These are phyloP conservation scores for Trichodelitschia bisporula DNA, from an alignment of 495 filamentous ascomycete genomes.

Conservation along the genomic window DNA sequence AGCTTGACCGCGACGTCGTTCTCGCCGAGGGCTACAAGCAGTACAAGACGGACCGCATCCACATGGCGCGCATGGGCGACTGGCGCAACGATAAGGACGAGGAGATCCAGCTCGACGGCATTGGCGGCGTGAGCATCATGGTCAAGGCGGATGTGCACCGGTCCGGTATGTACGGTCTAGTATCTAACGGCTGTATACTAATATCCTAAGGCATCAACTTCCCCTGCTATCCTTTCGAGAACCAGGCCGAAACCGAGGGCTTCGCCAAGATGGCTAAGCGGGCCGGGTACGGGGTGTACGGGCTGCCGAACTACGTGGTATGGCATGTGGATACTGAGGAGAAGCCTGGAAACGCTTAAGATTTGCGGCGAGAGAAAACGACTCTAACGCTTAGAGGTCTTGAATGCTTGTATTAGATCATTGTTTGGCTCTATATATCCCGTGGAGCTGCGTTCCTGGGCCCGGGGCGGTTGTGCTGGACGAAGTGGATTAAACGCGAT, in stretches of 20 bases:
- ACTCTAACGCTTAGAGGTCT: too few species aligned
- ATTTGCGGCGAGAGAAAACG: too few species aligned
- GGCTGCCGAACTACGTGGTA: conserved; percentile 90
- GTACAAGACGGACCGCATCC: conserved; percentile 65
- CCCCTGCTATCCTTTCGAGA: conserved; percentile 90
- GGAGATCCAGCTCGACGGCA: conserved; percentile 77
- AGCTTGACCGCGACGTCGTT: conserved; percentile 52
- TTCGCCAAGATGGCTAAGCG: conserved; percentile 98
- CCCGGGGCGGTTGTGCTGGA: too few species aligned
- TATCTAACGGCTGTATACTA: neutral
- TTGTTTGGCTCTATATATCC: too few species aligned
- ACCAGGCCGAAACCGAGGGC: conserved; percentile 95
- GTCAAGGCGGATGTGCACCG: conserved; percentile 95
- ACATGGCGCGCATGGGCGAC: conserved; percentile 74
- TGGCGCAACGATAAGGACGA: conserved; percentile 78
- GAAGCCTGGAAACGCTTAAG: conserved; percentile 57
- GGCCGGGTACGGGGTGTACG: conserved; percentile 77
- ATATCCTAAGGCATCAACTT: conserved; percentile 69
- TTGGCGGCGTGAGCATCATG: conserved; percentile 91
- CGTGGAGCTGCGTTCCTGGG: too few species aligned
- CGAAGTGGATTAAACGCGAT: too few species aligned
- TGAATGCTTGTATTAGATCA: too few species aligned
- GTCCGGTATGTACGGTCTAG: conserved; percentile 34
- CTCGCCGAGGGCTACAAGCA: conserved; percentile 88
- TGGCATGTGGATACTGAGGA: conserved; percentile 99